Evolutionary conservation across 441 rosid genomes (phyloP), one percentile per base, ranked within the genome.

Genomic region (Croton laevigatus): DNA sequence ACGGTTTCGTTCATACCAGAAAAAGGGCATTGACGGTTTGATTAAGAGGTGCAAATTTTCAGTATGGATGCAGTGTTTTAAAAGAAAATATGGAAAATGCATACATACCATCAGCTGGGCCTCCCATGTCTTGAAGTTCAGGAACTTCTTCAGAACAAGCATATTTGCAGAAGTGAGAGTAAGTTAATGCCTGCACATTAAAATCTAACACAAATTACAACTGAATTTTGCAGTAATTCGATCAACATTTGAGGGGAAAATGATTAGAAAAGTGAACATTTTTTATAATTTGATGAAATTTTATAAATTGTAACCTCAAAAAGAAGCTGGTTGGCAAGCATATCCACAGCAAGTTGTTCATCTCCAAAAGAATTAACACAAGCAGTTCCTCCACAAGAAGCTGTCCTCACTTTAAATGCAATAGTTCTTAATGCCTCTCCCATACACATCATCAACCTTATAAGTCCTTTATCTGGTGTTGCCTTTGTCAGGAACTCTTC

Each of bases 81-180:
- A 71, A 32, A 23, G 2, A 34, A 40, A 3, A 10, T 53, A 44
- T 9, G 60, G 45, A 61, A 46, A 5, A 61, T 32, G 55, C 83
- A 10, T 61, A 94, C 82, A 10, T 62, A 94, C 98, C 98, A 89
- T 94, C 93, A 22, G 61, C 80, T 9, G 97, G 97, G 67, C 97
- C 98, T 71, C 98, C 97, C 97, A 90, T 91, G 83, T 94, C 98
- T 76, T 88, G 97, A 62, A 91, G 91, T 85, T 91, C 97, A 64
- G 98, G 97, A 66, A 88, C 84, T 84, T 94, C 97, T 78, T 94
- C 98, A 42, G 98, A 94, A 82, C 97, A 94, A 45, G 97, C 97
- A 69, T 91, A 89, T 71, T 94, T 94, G 75, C 97, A 91, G 88
- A 77, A 87, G 79, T 94, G 97, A 0, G 98, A 94, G 87, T 84